Base-by-base conservation (phyloP, 805 yeast genomes). In the Kazachstania taianensis region DNA sequence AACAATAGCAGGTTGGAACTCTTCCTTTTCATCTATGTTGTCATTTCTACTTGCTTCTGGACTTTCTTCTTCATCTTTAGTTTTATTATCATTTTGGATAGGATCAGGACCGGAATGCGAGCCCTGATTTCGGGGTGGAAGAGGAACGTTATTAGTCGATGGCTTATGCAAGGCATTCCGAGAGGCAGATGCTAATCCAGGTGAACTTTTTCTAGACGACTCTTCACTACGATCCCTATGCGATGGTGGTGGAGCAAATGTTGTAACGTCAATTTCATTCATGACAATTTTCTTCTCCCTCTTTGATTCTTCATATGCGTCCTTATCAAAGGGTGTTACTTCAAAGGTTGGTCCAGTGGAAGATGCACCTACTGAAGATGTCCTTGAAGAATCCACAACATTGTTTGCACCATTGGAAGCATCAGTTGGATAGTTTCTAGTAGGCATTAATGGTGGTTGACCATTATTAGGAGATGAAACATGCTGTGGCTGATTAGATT, bases 161-260 rank as follows among this genome's bases (percentile, higher is more conserved):
- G 38, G 27, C 23, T 25, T 17, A n/a, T n/a, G n/a, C n/a, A n/a
- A n/a, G n/a, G n/a, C n/a, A n/a, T n/a, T n/a, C n/a, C n/a, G n/a
- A n/a, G n/a, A n/a, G n/a, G n/a, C n/a, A 16, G 19, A 15, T 4
- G 23, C 14, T 18, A 18, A 17, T 5, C 24, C 15, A 10, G 38
- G 29, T 10, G 10, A 10, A 34, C 22, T 14, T 17, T 30, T 30
- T 8, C 32, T 20, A 2, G 37, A 26, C 4, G 25, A 10, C 2
- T 19, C 19, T 14, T n/a, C 24, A 15, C 42, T 40, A 17, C 52
- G 52, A 36, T 47, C 53, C 16, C 41, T 48, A 36, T 52, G 61
- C 5, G 45, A 41, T 5, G 61, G 61, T 2, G 61, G 61, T 7
- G 59, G 53, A 6, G 57, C 52, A 15, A 55, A 28, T 7, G 33